Evolutionary conservation across 257 asterid genomes (phyloP).

Genomic region (Thymus mandschuricus): DNA sequence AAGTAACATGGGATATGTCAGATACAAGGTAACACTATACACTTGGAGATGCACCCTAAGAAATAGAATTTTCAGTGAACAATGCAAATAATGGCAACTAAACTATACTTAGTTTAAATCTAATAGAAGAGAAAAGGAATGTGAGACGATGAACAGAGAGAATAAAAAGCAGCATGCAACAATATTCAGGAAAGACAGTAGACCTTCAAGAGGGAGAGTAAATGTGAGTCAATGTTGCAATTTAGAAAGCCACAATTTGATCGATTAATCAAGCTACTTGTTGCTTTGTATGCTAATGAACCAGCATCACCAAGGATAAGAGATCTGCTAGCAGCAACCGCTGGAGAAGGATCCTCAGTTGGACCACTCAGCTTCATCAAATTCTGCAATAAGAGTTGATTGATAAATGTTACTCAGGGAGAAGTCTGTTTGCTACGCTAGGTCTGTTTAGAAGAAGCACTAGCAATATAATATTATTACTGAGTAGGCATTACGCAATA

Average conservation of each 20-base stretch:
- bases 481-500: not conserved
- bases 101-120: constrained; percentile 1
- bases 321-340: constrained; percentile 64
- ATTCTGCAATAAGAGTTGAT: constrained; percentile 39
- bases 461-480: not conserved
- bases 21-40: not conserved
- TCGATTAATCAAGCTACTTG: constrained; percentile 67
- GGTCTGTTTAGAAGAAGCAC: constrained; percentile 17
- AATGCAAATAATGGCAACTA: not conserved
- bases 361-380: constrained; percentile 43
- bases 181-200: constrained; percentile 12
- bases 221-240: constrained; percentile 65
- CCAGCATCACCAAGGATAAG: constrained; percentile 71
- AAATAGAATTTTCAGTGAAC: constrained; percentile 4
- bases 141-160: constrained; percentile 13
- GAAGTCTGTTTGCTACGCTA: constrained; percentile 16
- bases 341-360: constrained; percentile 76
- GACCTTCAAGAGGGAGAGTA: constrained; percentile 91
- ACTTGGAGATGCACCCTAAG: not conserved
- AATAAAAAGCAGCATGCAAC: constrained; percentile 11
- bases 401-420: not conserved
- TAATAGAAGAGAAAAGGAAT: constrained; percentile 3
- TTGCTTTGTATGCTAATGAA: constrained; percentile 63
- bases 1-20: too few relatives aligned
- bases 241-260: constrained; percentile 73